These are phyloP conservation scores for Thelonectria discophora DNA, from an alignment of 2,329 filamentous ascomycete species.

Conservation along the genomic window DNA sequence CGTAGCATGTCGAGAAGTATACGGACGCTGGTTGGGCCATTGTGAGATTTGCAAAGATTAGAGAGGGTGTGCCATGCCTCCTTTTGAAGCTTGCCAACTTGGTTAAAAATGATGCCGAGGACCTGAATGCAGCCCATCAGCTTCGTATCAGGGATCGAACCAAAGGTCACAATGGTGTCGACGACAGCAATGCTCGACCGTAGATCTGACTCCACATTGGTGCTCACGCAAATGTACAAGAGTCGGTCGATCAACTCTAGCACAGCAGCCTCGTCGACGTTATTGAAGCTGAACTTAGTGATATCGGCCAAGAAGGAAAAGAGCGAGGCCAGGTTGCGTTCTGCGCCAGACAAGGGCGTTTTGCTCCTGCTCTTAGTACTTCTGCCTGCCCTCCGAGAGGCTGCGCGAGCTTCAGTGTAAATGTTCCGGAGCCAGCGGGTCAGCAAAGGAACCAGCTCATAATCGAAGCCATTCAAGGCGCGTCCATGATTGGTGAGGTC, in stretches of 20 bases:
- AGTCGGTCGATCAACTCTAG: slow-evolving; percentile 68
- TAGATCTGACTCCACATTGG: slow-evolving; percentile 71
- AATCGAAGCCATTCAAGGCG: slow-evolving; percentile 72
- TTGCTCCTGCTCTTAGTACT: slow-evolving; percentile 50
- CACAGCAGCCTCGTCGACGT: slow-evolving; percentile 70
- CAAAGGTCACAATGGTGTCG: slow-evolving; percentile 76
- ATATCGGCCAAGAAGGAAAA: slow-evolving; percentile 73
- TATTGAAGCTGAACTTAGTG: slow-evolving; percentile 79
- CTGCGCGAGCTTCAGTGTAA: slow-evolving; percentile 62
- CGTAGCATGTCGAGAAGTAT: slow-evolving; percentile 70
- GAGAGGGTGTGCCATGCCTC: slow-evolving; percentile 75
- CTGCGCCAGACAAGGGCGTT: slow-evolving; percentile 58
- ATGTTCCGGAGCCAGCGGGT: slow-evolving; percentile 67
- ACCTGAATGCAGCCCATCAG: slow-evolving; percentile 74
- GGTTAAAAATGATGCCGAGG: slow-evolving; percentile 75
- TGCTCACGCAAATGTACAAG: slow-evolving; percentile 73
- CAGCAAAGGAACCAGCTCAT: slow-evolving; percentile 70
- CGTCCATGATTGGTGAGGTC: slow-evolving; percentile 70
- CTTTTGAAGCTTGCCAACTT: slow-evolving; percentile 68
- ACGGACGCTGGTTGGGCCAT: slow-evolving; percentile 74
- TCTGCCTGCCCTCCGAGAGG: slow-evolving; percentile 57
- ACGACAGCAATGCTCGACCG: slow-evolving; percentile 73
- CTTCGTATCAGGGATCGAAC: slow-evolving; percentile 70
- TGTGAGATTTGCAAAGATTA: slow-evolving; percentile 77
- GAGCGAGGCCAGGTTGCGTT: slow-evolving; percentile 69